Base-by-base conservation (phyloP, 306 rosid genomes). In the Alnus rubra region DNA sequence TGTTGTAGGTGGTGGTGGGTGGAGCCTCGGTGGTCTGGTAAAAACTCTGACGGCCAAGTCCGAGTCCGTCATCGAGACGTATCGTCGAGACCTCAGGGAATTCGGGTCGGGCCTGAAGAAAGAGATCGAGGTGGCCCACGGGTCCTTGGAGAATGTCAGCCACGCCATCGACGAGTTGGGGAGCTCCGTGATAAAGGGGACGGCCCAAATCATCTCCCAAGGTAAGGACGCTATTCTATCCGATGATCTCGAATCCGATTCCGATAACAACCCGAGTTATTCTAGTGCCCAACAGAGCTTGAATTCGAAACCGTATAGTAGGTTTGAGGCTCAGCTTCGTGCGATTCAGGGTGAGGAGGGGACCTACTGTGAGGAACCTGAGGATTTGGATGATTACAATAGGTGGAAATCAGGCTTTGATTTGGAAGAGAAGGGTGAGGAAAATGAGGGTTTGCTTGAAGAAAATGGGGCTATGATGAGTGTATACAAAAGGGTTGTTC, bases 111-210 rank as follows among this genome's bases (percentile, higher is more conserved):
- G 97, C 16, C 83, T 94, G 71, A 86, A 81, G 82, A 94, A 85
- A 69, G 97, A 94, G 87, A 88, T 92, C 42, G 98, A 90, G 82
- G 98, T 94, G 15, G 98, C 96, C 9, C 97, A 92, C 1, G 98
- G 93, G 6, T 94, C 96, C 54, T 76, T 94, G 42, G 94, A 82
- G 85, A 79, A 90, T 7, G 96, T 93, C 7, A 89, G 92, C 19
- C 86, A 87, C 76, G 89, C 67, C 52, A 81, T 94, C 54, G 97
- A 94, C 45, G 92, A 90, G 88, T 60, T 93, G 8, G 94, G 97
- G 37, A 90, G 51, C 90, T 76, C 91, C 69, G 98, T 91, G n/a
- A 42, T 91, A 44, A 87, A 89, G 84, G 93, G 96, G 5, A 94
- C 98, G 78, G 89, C 92, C 74, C 90, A 92, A 90, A 90, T 93